phyloP scores from a whole-genome alignment of 2,329 filamentous ascomycete species.

The Basipetospora chlamydospora region DNA sequence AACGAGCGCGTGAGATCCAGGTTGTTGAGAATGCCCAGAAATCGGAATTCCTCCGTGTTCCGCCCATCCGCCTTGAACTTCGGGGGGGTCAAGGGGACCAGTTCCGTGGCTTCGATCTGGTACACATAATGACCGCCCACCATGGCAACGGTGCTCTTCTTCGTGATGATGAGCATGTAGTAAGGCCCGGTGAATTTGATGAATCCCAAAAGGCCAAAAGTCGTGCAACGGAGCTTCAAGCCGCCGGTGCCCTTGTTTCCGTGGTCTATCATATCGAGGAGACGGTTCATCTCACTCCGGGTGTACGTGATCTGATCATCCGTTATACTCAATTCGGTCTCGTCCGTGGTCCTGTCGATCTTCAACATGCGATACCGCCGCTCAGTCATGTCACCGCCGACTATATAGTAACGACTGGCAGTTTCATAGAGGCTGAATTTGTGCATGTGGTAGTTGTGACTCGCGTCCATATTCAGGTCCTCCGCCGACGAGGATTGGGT shows the following conservation, averaged over 20 bases:
- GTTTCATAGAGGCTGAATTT: conserved; percentile 98
- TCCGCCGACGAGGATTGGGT: not conserved
- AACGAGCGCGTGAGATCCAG: conserved; percentile 83
- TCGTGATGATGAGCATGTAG: conserved; percentile 95
- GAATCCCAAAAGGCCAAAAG: conserved; percentile 89
- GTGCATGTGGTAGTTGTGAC: conserved; percentile 47
- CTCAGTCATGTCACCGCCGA: conserved; percentile 83
- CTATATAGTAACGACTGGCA: conserved; percentile 81
- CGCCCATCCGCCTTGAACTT: conserved; percentile 61
- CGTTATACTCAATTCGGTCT: conserved; percentile 63
- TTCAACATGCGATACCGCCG: conserved; percentile 82
- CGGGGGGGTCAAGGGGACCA: conserved; percentile 71
- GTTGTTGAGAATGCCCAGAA: conserved; percentile 77
- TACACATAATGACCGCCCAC: conserved; percentile 93
- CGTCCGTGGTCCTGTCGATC: conserved; percentile 75
- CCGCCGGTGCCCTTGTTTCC: conserved; percentile 86
- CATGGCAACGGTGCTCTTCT: conserved; percentile 91
- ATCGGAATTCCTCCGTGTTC: conserved; percentile 80
- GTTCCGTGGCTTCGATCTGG: conserved; percentile 83
- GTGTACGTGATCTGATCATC: conserved; percentile 95
- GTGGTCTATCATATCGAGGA: conserved; percentile 89
- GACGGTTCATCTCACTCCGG: conserved; percentile 78
- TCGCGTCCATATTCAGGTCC: not conserved
- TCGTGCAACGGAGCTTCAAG: conserved; percentile 74
- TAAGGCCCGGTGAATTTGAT: conserved; percentile 91